A percentile compares a stretch with the other conserved stretches of the same genome.
phyloP scores from a whole-genome alignment of 2,329 filamentous ascomycete genomes.

The Apiospora rasikravindrae region DNA sequence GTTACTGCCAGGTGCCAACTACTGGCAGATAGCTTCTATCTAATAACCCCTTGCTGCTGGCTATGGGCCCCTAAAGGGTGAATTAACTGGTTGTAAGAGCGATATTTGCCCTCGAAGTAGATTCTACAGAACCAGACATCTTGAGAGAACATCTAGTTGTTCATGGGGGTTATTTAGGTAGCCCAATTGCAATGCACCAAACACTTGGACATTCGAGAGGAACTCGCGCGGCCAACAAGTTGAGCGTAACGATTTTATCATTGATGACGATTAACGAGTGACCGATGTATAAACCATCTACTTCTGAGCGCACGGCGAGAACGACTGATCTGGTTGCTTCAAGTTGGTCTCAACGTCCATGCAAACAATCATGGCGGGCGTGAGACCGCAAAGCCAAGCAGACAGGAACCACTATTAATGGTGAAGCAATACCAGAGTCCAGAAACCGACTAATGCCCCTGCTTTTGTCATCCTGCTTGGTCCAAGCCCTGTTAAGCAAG shows the following conservation, averaged over 20 bases:
- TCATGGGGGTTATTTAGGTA: background rate
- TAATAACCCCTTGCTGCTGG: background rate
- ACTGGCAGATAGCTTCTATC: background rate
- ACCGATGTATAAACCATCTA: constrained; percentile 17
- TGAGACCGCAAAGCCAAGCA: constrained; percentile 2
- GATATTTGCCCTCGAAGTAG: too few relatives aligned
- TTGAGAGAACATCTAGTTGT: too few relatives aligned
- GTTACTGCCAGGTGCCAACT: background rate
- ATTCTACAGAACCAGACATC: too few relatives aligned
- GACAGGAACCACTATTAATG: constrained; percentile 12
- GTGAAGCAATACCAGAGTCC: background rate
- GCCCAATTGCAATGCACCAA: background rate
- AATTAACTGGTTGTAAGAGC: too few relatives aligned
- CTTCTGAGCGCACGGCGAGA: constrained; percentile 2
- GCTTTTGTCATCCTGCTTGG: constrained; percentile 11
- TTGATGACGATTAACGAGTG: constrained; percentile 15
- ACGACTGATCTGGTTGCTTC: constrained; percentile 13
- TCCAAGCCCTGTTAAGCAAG: background rate
- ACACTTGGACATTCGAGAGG: background rate
- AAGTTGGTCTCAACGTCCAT: constrained; percentile 8
- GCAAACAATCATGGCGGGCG: background rate
- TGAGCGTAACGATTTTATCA: constrained; percentile 3
- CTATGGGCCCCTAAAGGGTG: too few relatives aligned
- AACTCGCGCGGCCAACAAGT: background rate
- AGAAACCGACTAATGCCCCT: background rate